phyloP scores from a whole-genome alignment of 768 basidiomycete genomes.

The Psilocybe subaeruginosa region DNA sequence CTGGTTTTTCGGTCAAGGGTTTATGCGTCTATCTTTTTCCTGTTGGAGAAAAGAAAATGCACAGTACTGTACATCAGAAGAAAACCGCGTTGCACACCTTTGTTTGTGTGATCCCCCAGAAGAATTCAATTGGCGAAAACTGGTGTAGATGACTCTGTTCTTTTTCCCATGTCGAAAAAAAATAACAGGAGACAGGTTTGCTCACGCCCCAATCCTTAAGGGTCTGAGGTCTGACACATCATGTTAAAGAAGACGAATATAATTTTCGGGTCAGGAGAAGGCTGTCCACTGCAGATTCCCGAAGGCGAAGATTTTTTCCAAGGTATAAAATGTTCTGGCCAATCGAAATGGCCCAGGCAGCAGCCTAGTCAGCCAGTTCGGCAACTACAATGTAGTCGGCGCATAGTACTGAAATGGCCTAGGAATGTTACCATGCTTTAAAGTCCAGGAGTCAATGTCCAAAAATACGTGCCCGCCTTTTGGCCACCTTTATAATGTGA shows the following conservation, averaged over 20 bases:
- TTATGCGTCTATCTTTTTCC: constrained; percentile 5
- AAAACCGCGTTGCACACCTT: not conserved
- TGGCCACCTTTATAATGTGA: not conserved
- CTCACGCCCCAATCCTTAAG: not conserved
- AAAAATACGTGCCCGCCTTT: not conserved
- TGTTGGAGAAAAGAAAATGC: constrained; percentile 11
- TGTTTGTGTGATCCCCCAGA: not conserved
- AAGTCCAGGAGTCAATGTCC: not conserved
- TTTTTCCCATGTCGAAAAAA: constrained; percentile 16
- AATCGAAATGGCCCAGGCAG: not conserved
- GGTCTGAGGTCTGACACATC: constrained; percentile 12
- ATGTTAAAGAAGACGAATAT: not conserved
- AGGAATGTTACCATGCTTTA: not conserved
- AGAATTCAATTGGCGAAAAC: not conserved
- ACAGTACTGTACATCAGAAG: not conserved
- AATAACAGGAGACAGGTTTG: constrained; percentile 6
- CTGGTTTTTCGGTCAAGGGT: constrained; percentile 6
- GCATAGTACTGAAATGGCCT: not conserved
- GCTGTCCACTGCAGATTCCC: not conserved
- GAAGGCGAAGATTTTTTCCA: constrained; percentile 1
- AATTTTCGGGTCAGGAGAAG: constrained; percentile 6
- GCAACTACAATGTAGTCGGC: not conserved
- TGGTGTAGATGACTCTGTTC: not conserved
- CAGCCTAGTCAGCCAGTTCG: not conserved
- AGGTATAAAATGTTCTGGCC: not conserved